A percentile compares a stretch with the other conserved stretches of the same genome.
These are phyloP conservation scores for Fusarium graminum DNA, from an alignment of 2,329 filamentous ascomycete genomes.

Conservation along the genomic window DNA sequence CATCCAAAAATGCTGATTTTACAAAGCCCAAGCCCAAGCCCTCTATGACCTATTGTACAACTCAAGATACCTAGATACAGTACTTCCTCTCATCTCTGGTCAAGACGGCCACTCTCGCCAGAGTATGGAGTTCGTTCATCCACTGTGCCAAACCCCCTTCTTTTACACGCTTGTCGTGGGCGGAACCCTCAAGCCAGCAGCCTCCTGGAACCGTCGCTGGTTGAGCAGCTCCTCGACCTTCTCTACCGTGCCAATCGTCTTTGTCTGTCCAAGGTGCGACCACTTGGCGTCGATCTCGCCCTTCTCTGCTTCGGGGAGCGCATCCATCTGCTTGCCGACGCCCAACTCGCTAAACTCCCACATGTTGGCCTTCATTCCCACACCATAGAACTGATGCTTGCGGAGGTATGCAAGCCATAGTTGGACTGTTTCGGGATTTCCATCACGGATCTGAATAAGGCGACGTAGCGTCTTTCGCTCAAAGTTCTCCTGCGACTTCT, in stretches of 20 bases:
- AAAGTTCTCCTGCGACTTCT: slow-evolving; percentile 98
- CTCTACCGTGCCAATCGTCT: slow-evolving; percentile 63
- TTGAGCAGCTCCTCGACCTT: slow-evolving; percentile 70
- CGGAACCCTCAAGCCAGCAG: slow-evolving; percentile 49
- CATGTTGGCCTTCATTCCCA: slow-evolving; percentile 98
- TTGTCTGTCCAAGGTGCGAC: slow-evolving; percentile 67
- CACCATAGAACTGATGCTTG: slow-evolving; percentile 94
- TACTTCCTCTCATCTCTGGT: slow-evolving; percentile 7
- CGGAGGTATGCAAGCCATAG: slow-evolving; percentile 92
- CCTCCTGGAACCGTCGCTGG: slow-evolving; percentile 62
- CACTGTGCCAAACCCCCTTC: background rate
- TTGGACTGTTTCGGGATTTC: slow-evolving; percentile 87
- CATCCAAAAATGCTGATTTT: slow-evolving; percentile 38
- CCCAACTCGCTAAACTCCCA: slow-evolving; percentile 86
- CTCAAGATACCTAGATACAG: slow-evolving; percentile 39
- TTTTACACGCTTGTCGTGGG: slow-evolving; percentile 41
- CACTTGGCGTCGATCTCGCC: slow-evolving; percentile 64
- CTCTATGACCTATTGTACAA: slow-evolving; percentile 46
- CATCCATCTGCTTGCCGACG: slow-evolving; percentile 46
- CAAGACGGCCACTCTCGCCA: slow-evolving; percentile 29
- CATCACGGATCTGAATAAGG: slow-evolving; percentile 93
- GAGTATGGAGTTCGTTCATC: background rate
- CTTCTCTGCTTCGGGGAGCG: slow-evolving; percentile 38
- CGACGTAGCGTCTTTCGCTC: slow-evolving; percentile 89
- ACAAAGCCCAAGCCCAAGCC: slow-evolving; percentile 39